Evolutionary conservation across 495 filamentous ascomycete species (phyloP).

Genomic region (Neurospora sp.): DNA sequence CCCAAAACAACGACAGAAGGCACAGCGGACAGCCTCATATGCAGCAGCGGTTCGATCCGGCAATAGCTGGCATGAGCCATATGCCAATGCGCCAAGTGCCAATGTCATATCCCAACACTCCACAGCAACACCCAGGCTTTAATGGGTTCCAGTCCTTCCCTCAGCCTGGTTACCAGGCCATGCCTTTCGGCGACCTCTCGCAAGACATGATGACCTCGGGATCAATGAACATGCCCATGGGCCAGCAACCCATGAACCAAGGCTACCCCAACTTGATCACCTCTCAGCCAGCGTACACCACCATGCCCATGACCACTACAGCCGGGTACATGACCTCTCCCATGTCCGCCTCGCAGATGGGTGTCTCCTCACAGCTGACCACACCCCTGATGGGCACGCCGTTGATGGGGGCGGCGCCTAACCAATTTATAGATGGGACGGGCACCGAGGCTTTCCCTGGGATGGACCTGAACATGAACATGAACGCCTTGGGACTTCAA

Average conservation of each 20-base stretch:
- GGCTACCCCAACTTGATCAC: neutral
- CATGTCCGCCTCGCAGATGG: constrained; percentile 4
- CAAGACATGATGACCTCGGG: constrained; percentile 9
- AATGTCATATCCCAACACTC: constrained; percentile 8
- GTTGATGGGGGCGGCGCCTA: constrained; percentile 3
- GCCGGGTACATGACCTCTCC: neutral
- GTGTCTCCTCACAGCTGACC: neutral
- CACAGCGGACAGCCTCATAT: constrained; percentile 4
- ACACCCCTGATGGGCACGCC: constrained; percentile 13
- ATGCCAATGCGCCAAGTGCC: neutral
- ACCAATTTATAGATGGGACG: constrained; percentile 12
- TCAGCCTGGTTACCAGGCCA: neutral
- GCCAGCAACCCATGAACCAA: neutral
- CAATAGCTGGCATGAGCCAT: neutral
- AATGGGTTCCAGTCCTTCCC: constrained; percentile 1
- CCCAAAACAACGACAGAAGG: constrained; percentile 20
- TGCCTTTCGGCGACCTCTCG: constrained; percentile 2
- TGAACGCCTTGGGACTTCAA: constrained; percentile 29
- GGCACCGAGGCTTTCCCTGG: constrained; percentile 25
- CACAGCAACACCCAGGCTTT: neutral
- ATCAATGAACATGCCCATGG: constrained; percentile 5
- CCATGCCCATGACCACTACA: neutral
- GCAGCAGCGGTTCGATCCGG: constrained; percentile 1
- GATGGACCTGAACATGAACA: constrained; percentile 21
- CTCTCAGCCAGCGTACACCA: constrained; percentile 2